These are phyloP conservation scores for Diaporthe citrichinensis DNA, from an alignment of 2,329 filamentous ascomycete species.

Conservation along the genomic window DNA sequence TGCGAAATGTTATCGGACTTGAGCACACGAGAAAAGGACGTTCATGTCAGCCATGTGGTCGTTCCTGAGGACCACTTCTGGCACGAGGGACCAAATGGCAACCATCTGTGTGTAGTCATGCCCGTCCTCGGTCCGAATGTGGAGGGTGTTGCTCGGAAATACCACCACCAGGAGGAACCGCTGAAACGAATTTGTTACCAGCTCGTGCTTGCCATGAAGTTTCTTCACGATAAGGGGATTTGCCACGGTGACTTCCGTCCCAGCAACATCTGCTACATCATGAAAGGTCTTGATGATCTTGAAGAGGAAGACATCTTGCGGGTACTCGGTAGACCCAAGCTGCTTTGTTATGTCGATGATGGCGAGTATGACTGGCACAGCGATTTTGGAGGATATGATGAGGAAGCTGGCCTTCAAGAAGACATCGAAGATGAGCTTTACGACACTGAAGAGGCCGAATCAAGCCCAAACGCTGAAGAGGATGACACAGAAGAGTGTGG, in stretches of 20 bases:
- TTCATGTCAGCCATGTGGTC: neutral
- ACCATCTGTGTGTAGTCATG: neutral
- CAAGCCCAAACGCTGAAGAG: neutral
- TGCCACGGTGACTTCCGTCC: constrained; percentile 17
- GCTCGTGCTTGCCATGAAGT: constrained; percentile 13
- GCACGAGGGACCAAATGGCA: constrained; percentile 1
- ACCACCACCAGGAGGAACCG: neutral
- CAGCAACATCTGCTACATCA: neutral
- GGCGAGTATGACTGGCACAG: constrained; percentile 3
- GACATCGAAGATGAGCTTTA: neutral
- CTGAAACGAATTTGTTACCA: constrained; percentile 7
- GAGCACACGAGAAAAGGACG: neutral
- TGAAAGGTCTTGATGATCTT: neutral
- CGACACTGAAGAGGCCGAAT: neutral
- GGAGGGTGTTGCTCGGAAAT: neutral
- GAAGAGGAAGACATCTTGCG: neutral
- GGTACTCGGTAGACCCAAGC: neutral
- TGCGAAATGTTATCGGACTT: neutral
- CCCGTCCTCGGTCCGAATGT: neutral
- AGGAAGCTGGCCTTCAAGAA: neutral
- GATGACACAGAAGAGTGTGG: neutral
- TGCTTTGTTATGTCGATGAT: constrained; percentile 3
- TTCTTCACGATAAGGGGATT: neutral
- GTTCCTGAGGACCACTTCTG: constrained; percentile 3
- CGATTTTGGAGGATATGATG: neutral